Conservation (phyloP, 202 grass and related monocot genomes). For the Carex arenaria region DNA sequence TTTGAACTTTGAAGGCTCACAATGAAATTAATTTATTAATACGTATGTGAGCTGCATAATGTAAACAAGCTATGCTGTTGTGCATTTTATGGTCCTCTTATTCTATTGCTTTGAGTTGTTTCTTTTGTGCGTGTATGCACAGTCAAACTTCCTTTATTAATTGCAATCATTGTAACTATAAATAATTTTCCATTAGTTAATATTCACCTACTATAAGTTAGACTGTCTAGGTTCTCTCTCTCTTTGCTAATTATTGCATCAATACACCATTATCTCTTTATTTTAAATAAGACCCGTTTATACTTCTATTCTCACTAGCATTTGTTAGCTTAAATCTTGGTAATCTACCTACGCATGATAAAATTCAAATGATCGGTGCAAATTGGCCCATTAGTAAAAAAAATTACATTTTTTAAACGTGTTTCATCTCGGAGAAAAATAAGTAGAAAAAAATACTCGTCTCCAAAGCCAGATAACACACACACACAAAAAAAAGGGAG, state of each 20-base stretch:
- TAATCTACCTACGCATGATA: neutral
- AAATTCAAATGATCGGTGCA: neutral
- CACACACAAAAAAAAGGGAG: neutral
- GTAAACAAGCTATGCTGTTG: neutral
- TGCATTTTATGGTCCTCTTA: neutral
- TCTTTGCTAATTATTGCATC: neutral
- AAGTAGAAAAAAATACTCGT: too few relatives aligned
- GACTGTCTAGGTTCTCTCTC: neutral
- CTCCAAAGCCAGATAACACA: neutral
- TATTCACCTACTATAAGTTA: slow-evolving; percentile 11
- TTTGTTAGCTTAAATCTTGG: slow-evolving; percentile 13
- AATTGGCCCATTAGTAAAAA: neutral
- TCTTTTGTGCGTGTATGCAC: neutral
- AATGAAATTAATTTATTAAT: neutral
- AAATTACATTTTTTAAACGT: neutral
- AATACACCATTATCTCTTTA: neutral
- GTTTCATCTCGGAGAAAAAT: neutral
- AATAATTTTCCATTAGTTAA: neutral
- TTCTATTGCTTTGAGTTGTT: neutral
- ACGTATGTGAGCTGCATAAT: neutral
- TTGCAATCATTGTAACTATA: neutral
- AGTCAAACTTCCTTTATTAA: neutral
- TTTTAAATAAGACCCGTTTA: neutral
- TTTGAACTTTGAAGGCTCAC: neutral
- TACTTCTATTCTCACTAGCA: neutral